Conservation (phyloP, 805 yeast genomes). For the Yarrowia sp. region DNA sequence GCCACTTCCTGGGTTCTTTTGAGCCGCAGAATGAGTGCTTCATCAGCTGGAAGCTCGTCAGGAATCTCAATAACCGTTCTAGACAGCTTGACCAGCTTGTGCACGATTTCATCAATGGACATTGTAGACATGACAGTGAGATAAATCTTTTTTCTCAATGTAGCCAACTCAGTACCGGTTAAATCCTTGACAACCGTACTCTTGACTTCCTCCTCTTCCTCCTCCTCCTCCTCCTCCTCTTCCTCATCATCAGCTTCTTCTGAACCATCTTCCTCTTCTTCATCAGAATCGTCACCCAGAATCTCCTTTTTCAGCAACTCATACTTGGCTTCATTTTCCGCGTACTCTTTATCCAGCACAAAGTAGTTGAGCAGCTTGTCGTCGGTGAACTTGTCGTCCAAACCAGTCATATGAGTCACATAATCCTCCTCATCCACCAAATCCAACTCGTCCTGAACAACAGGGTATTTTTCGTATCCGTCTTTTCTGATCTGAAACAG, state of each 20-base stretch:
- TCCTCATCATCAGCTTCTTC: conserved; percentile 31
- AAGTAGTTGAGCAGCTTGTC: conserved; percentile 52
- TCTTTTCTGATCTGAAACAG: conserved; percentile 52
- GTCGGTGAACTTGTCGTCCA: conserved; percentile 52
- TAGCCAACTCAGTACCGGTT: conserved; percentile 62
- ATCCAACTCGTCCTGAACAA: conserved; percentile 51
- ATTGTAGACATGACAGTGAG: conserved; percentile 83
- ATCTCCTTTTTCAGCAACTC: conserved; percentile 45
- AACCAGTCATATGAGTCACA: conserved; percentile 52
- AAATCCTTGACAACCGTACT: conserved; percentile 52
- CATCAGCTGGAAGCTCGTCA: conserved; percentile 35
- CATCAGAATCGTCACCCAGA: conserved; percentile 43
- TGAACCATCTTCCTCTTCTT: conserved; percentile 5
- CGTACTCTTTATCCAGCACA: conserved; percentile 51
- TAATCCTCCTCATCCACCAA: conserved; percentile 62
- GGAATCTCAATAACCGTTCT: conserved; percentile 39
- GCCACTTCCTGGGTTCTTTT: conserved; percentile 48
- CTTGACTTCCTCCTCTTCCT: conserved; percentile 27
- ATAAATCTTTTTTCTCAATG: conserved; percentile 74
- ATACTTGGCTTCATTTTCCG: conserved; percentile 51
- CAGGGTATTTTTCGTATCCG: conserved; percentile 44
- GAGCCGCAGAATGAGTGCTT: conserved; percentile 41
- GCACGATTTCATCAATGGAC: conserved; percentile 91
- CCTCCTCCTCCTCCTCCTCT: conserved; percentile 30
- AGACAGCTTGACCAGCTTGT: conserved; percentile 57